Conservation (phyloP, 805 yeast species). For the Debaryomyces tyrocola region DNA sequence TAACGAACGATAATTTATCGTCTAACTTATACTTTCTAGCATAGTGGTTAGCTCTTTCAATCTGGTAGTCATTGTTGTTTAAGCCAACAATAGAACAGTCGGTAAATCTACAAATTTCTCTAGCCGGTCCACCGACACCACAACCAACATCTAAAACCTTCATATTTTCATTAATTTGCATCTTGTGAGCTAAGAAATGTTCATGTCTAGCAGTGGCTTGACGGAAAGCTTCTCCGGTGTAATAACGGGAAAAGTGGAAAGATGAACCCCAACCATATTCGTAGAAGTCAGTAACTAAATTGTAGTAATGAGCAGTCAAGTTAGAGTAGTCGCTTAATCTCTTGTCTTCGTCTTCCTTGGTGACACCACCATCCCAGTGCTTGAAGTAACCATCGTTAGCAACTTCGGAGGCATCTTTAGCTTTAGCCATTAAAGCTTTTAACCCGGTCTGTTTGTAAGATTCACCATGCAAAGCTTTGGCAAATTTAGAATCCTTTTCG, state of each 20-base stretch:
- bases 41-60: conserved; percentile 84
- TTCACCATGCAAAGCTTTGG: conserved; percentile 84
- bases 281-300: conserved; percentile 95
- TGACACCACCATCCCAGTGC: conserved; percentile 94
- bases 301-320: conserved; percentile 92
- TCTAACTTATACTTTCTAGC: conserved; percentile 65
- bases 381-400: conserved; percentile 90
- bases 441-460: conserved; percentile 69
- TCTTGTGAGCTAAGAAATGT: conserved; percentile 87
- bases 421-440: conserved; percentile 73
- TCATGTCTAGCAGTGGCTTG: conserved; percentile 98
- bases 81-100: conserved; percentile 84
- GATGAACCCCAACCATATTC: conserved; percentile 99
- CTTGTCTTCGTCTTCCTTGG: conserved; percentile 64
- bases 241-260: conserved; percentile 95
- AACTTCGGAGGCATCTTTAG: conserved; percentile 70
- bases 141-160: conserved; percentile 96
- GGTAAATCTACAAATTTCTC: conserved; percentile 92
- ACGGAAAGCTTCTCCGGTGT: conserved; percentile 87
- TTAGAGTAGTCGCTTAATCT: conserved; percentile 86
- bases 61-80: conserved; percentile 96
- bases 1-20: conserved; percentile 78
- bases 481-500: conserved; percentile 66
- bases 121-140: conserved; percentile 99
- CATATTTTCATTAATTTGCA: conserved; percentile 76